A percentile compares a stretch with the other conserved stretches of the same genome.
Conservation (phyloP, 768 basidiomycete genomes). For the Tylopilus rubrobrunneus region DNA sequence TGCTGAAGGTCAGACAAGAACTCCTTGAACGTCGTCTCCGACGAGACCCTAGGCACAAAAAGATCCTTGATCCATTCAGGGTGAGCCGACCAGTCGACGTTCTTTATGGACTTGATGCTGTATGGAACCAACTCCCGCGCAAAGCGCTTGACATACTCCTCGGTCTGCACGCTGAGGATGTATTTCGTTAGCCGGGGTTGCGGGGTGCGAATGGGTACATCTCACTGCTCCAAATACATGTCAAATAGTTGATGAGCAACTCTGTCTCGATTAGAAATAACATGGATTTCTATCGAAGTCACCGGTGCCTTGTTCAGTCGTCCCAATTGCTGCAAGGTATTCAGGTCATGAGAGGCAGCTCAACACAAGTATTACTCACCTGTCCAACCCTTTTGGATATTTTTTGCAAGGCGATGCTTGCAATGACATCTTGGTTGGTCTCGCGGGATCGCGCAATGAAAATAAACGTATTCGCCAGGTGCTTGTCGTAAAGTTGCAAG, state of each 20-base stretch:
- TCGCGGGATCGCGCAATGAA: constrained; percentile 47
- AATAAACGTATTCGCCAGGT: constrained; percentile 52
- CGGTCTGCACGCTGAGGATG: constrained; percentile 41
- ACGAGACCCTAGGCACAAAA: constrained; percentile 25
- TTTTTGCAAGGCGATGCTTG: constrained; percentile 62
- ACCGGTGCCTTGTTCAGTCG: constrained; percentile 50
- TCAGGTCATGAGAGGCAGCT: neutral
- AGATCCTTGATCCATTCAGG: constrained; percentile 31
- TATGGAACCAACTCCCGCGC: constrained; percentile 41
- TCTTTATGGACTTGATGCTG: constrained; percentile 36
- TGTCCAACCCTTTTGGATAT: constrained; percentile 50
- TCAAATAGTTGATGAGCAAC: constrained; percentile 66
- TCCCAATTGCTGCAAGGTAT: constrained; percentile 51
- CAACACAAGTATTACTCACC: constrained; percentile 30
- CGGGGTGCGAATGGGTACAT: neutral
- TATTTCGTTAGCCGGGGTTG: neutral
- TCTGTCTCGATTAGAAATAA: constrained; percentile 65
- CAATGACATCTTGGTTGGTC: constrained; percentile 44
- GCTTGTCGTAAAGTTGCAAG: constrained; percentile 56
- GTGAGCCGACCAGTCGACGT: constrained; percentile 39
- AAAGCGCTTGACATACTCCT: constrained; percentile 46
- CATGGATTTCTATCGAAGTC: constrained; percentile 57
- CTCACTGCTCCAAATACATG: constrained; percentile 62
- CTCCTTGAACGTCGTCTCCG: constrained; percentile 16
- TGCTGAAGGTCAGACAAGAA: constrained; percentile 20